Base-by-base conservation (phyloP, 1,284 basidiomycete genomes). In the Irpex sp. region DNA sequence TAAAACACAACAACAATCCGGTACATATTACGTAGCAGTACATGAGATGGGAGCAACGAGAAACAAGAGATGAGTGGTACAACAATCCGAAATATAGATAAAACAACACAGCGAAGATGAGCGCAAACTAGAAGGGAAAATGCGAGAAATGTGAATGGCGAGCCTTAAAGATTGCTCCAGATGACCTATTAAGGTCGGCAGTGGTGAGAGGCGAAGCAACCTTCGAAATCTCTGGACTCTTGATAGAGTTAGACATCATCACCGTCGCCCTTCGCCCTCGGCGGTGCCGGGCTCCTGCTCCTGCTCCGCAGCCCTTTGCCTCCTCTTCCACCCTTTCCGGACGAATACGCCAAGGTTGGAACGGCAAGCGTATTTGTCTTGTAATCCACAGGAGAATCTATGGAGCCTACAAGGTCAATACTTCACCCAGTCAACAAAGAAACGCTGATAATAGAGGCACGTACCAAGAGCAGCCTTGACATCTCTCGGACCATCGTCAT, bases 401-500 rank as follows among this genome's bases (percentile, higher is more conserved):
- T 8, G 13, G 21, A 56, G 54, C 31, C 2, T 5, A 37, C 13
- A 7, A 21, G 21, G 21, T 4, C 13, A 31, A 4, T 52, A 17
- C 51, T 17, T 9, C 8, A 3, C 3, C 0, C 17, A 4, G 26
- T 31, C 17, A 19, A 31, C 51, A 31, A 52, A 13, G 8, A 11
- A 52, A 9, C n/a, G 2, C 6, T 21, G 51, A 44, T 44, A 44
- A 44, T 31, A 31, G 4, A 31, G 5, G 11, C n/a, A 17, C n/a
- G 0, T 8, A 17, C 26, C 54, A 26, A 56, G 11, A 37, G 54
- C 58, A 36, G 13, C 47, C 61, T 65, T 65, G 48, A 54, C 47
- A 19, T 60, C 64, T 21, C 37, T 8, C 19, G 38, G 7, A 19
- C 21, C 21, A 38, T 21, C 26, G 57, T 65, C 64, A 54, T 65